Evolutionary conservation across 768 basidiomycete species (phyloP).

Genomic region (Termitomyces sp.): DNA sequence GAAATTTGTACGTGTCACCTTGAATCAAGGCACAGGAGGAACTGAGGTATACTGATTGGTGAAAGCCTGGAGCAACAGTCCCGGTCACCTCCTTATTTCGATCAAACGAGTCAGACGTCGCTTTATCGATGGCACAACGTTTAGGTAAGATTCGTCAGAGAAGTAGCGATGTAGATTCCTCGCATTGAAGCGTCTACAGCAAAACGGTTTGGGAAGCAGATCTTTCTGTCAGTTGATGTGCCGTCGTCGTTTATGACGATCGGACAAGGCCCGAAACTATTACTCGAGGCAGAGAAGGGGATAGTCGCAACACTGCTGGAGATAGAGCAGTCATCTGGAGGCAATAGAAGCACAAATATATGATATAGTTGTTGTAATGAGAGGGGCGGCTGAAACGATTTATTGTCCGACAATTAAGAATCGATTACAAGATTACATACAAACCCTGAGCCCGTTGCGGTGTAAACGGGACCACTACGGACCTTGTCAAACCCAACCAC

Average conservation of each 20-base stretch:
- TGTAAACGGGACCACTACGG: constrained; percentile 13
- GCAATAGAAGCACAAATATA: background rate
- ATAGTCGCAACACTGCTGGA: constrained; percentile 46
- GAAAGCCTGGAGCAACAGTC: constrained; percentile 30
- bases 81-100: constrained; percentile 66
- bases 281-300: constrained; percentile 59
- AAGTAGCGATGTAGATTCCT: constrained; percentile 7
- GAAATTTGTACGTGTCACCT: constrained; percentile 25
- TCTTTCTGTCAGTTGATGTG: constrained; percentile 70
- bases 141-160: constrained; percentile 50
- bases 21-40: constrained; percentile 9
- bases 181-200: constrained; percentile 38
- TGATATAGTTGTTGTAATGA: background rate
- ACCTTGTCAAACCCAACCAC: constrained; percentile 5
- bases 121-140: constrained; percentile 74
- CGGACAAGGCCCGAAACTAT: constrained; percentile 43
- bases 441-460: constrained; percentile 17
- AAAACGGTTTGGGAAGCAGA: constrained; percentile 57
- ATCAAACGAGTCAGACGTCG: constrained; percentile 54
- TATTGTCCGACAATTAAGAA: constrained; percentile 12
- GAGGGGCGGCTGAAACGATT: constrained; percentile 13
- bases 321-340: constrained; percentile 6
- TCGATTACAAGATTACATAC: constrained; percentile 18
- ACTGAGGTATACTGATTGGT: constrained; percentile 7
- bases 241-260: constrained; percentile 35